Conservation (phyloP, 2,329 filamentous ascomycete genomes). For the Sporothrix luriei region DNA sequence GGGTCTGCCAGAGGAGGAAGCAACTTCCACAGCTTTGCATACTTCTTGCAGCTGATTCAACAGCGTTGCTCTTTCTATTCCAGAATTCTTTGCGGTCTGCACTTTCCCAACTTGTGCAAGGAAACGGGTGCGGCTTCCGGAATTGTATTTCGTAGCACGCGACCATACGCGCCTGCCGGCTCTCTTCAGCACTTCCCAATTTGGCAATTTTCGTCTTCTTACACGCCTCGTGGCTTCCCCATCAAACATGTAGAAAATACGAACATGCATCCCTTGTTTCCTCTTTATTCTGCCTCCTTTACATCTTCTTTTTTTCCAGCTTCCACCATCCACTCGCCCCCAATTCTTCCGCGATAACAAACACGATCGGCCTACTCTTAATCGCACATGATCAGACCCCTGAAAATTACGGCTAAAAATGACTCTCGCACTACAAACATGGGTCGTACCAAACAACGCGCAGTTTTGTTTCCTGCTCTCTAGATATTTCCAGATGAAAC, state of each 20-base stretch:
- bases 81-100: not conserved
- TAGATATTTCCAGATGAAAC: not conserved
- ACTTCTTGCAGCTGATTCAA: too few species aligned
- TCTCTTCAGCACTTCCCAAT: constrained; percentile 8
- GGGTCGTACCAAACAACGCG: not conserved
- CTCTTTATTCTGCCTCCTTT: not conserved
- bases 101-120: not conserved
- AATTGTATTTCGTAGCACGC: constrained; percentile 1
- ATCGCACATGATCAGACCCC: constrained; percentile 18
- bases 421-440: not conserved
- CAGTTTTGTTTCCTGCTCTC: constrained; percentile 6
- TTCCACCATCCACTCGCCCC: not conserved
- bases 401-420: constrained; percentile 27
- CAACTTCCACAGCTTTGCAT: not conserved
- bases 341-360: not conserved
- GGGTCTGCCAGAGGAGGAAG: not conserved
- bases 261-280: not conserved
- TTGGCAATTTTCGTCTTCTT: constrained; percentile 17
- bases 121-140: not conserved
- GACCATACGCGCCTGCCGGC: not conserved
- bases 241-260: too few species aligned
- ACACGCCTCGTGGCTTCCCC: constrained; percentile 3
- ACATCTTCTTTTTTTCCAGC: not conserved
- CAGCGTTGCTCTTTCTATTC: not conserved
- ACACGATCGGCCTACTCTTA: constrained; percentile 1